Base-by-base conservation (phyloP, 179 eudicot species). In the Patellifolia procumbens region DNA sequence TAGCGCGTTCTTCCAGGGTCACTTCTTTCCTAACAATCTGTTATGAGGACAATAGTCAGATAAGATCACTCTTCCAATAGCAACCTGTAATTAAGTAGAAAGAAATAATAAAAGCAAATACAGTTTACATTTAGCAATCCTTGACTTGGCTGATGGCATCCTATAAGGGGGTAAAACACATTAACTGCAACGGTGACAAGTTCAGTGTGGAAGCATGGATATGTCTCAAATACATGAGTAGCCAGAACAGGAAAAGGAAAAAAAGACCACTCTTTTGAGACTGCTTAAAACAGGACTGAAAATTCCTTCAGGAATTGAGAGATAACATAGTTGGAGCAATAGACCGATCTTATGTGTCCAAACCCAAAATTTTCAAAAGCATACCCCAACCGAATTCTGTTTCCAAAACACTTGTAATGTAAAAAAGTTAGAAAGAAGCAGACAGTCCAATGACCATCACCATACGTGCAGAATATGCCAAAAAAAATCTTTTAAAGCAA, bases 1-100 rank as follows among this genome's bases (percentile, higher is more conserved):
- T 76, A 76, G 90, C 97, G 28, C 86, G 97, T 75, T 88, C 87
- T 81, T 93, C 97, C 56, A 80, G 51, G 70, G 92, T 89, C 70
- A 76, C 71, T 71, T 77, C 81, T 85, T 49, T 84, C 77, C 55
- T 72, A 60, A 68, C 76, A 56, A 62, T 52, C 94, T 91, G 83
- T 48, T 42, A 34, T 53, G 55, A 42, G 26, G 52, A 76, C 12
- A 39, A 43, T 55, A 53, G 65, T 37, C 19, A 74, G 63, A 58
- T 51, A 76, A 53, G 48, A 70, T 37, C 72, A 71, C 43, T 31
- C 17, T 70, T 77, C 34, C 24, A 24, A 60, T 34, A 35, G 16
- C n/a, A 69, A 59, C 45, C 17, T 59, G 70, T 45, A 28, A 31
- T 39, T 39, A 76, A 22, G 48, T 0, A 28, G 60, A 65, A 31